Evolutionary conservation across 2,329 filamentous ascomycete genomes (phyloP), one percentile per base, ranked within the genome.

Genomic region (Trichoderma asperellum): DNA sequence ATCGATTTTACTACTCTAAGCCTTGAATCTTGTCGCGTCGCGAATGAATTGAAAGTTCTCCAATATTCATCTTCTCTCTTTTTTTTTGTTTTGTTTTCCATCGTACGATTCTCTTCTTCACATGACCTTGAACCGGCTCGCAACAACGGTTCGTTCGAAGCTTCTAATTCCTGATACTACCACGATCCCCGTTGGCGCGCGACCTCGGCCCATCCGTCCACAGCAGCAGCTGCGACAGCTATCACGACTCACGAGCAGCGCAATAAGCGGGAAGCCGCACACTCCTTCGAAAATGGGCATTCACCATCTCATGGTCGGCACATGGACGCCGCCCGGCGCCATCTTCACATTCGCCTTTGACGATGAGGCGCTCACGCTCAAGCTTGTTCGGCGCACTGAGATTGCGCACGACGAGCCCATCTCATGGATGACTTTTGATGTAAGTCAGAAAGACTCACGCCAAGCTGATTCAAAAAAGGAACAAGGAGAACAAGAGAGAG

Each of bases 351-450:
- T 97, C 70, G 88, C 90, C 71, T 97, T 97, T 77, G 92, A 97
- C 81, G 92, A 95, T 74, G 91, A 94, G 80, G 88, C 88, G 49
- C 83, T 94, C 73, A 90, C 89, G 7, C 81, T 96, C 71, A 87
- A 90, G 73, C 81, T 96, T 76, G 82, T 96, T 76, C 94, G 95
- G 83, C 89, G 91, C 74, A 96, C 92, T 1, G 88, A 89, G 70
- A 96, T 96, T 68, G 91, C 92, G 5, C 81, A 91, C 64, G 91
- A 95, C 72, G 92, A 97, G 81, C 92, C 93, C 8, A 96, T 97
- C 73, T 96, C 93, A 70, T 97, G 93, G 93, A 95, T 97, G 91
- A 91, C 92, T 18, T 95, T 96, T 76, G 91, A 93, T 79, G 92
- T 93, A 83, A 81, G 90, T 5, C n/a, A 24, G 24, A 21, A 18